Base-by-base conservation (phyloP, 208 protist genomes). In the Herpetomonas samuelpessoai region DNA sequence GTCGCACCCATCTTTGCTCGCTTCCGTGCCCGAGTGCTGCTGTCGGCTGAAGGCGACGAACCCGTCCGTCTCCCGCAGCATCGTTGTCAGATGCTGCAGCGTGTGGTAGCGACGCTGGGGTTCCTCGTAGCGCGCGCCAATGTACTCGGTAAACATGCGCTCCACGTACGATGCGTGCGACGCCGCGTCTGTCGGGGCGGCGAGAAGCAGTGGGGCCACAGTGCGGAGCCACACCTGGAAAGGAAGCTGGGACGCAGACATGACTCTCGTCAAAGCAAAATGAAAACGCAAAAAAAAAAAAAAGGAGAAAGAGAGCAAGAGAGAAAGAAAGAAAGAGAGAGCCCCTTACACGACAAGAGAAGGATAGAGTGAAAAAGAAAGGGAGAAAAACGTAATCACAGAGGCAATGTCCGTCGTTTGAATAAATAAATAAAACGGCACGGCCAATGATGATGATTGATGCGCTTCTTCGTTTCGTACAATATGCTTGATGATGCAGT, bases 31-130 rank as follows among this genome's bases (percentile, higher is more conserved):
- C 62, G 49, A 0, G 26, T 14, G n/a, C 30, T 14, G 64, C 35
- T 1, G 39, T 21, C 3, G 28, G 31, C 28, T 76, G 59, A 57
- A 54, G 31, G 10, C 50, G 31, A 62, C 57, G 49, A 79, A 88
- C 0, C 26, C 18, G 3, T 22, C 26, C 31, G 81, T 35, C 22
- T 81, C 25, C 0, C 12, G 31, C 18, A 92, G 39, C 79, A 89
- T 85, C 44, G 74, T 72, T 52, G 84, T 74, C 22, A 90, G 55
- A 54, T 92, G 86, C 3, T 57, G 48, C 41, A 88, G 57, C 16
- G 75, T 93, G 73, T 93, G 82, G 65, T 93, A 90, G 64, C 86
- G 64, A 2, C 82, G 74, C 60, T 86, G 71, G 29, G 78, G 70
- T 71, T 88, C 80, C 0, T 38, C 58, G 68, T 93, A 93, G 27